Evolutionary conservation across 1,284 basidiomycete species (phyloP).

Genomic region (Polyporus tsugae): DNA sequence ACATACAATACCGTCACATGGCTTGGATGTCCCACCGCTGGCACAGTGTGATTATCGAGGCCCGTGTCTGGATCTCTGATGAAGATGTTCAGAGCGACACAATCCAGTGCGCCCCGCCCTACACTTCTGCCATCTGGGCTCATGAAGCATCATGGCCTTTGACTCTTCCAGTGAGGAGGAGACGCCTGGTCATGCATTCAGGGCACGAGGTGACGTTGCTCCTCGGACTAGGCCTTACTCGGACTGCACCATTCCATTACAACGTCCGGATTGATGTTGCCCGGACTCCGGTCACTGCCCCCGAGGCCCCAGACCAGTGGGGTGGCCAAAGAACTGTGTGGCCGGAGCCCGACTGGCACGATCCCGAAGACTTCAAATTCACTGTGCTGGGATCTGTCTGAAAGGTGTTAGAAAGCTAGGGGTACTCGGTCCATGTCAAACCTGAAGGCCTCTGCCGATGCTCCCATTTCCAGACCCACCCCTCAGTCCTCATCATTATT

Average conservation of each 20-base stretch:
- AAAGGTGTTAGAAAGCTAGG: not conserved
- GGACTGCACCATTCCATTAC: not conserved
- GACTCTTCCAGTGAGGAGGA: not conserved
- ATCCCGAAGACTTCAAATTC: not conserved
- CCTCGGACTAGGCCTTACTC: not conserved
- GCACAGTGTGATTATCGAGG: no score
- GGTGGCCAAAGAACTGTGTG: no score
- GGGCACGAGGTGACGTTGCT: not conserved
- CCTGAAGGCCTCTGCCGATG: not conserved
- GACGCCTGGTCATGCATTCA: not conserved
- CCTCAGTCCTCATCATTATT: not conserved
- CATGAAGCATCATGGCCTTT: not conserved
- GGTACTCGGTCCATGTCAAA: not conserved
- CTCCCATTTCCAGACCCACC: not conserved
- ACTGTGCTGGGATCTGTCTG: not conserved
- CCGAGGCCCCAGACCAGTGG: no score
- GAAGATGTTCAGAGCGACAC: no score
- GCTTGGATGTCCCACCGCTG: no score
- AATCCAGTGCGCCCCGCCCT: no score
- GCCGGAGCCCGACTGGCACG: no score
- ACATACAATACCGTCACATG: no score
- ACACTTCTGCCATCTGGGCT: not conserved
- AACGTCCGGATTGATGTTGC: not conserved
- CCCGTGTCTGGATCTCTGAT: no score
- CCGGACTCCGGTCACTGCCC: not conserved